Conservation (phyloP, 768 basidiomycete species). For the Mycena amicta region DNA sequence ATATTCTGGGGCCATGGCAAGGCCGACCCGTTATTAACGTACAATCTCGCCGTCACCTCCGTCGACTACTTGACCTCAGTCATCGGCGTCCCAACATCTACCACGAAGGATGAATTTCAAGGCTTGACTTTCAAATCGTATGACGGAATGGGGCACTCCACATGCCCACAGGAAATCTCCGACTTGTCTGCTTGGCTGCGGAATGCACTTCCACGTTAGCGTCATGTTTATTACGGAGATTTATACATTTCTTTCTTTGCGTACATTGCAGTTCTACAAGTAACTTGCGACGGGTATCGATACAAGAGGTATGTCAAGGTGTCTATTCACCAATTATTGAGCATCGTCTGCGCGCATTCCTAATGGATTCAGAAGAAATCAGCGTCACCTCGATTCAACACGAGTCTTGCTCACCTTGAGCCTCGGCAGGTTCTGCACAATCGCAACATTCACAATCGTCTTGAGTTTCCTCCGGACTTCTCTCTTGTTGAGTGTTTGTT, state of each 20-base stretch:
- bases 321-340: slow-evolving; percentile 41
- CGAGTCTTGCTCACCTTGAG: slow-evolving; percentile 56
- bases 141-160: slow-evolving; percentile 16
- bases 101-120: neutral
- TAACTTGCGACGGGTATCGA: slow-evolving; percentile 18
- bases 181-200: slow-evolving; percentile 24
- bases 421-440: slow-evolving; percentile 66
- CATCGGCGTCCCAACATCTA: slow-evolving; percentile 15
- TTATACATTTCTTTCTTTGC: too few species aligned
- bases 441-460: slow-evolving; percentile 83
- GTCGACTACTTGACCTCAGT: slow-evolving; percentile 17
- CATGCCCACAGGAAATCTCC: slow-evolving; percentile 19
- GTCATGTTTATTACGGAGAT: too few species aligned
- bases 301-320: slow-evolving; percentile 12
- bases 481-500: slow-evolving; percentile 68
- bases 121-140: slow-evolving; percentile 22
- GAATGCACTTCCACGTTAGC: slow-evolving; percentile 21
- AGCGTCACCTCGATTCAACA: slow-evolving; percentile 6
- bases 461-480: slow-evolving; percentile 73
- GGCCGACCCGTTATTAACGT: slow-evolving; percentile 21
- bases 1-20: slow-evolving; percentile 28
- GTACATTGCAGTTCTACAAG: too few species aligned
- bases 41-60: slow-evolving; percentile 10
- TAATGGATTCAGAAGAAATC: slow-evolving; percentile 24
- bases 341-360: slow-evolving; percentile 50